phyloP scores from a whole-genome alignment of 2,329 filamentous ascomycete genomes.

The Fusarium foetens region DNA sequence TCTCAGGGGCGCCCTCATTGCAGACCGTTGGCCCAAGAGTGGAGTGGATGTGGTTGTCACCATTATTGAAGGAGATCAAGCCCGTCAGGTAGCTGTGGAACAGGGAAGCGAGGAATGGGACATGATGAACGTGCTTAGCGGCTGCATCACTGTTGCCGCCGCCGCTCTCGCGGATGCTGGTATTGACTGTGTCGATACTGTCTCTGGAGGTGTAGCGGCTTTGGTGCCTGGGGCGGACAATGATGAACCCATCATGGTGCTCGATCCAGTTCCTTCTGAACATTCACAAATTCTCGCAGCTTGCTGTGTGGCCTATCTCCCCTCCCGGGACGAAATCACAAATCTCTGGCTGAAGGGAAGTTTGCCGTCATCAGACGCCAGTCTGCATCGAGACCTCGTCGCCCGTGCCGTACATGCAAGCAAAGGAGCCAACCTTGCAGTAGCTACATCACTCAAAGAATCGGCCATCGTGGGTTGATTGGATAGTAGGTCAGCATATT shows the following conservation, averaged over 20 bases:
- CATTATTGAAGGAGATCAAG: conserved; percentile 91
- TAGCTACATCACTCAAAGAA: conserved; percentile 51
- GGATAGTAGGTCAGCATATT: not conserved
- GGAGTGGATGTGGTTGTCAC: conserved; percentile 95
- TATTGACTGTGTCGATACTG: conserved; percentile 93
- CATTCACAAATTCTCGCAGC: conserved; percentile 81
- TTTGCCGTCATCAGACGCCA: conserved; percentile 54
- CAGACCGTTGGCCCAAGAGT: conserved; percentile 97
- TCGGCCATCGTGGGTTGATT: conserved; percentile 43
- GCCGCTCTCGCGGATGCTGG: conserved; percentile 94
- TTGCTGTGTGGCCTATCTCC: conserved; percentile 91
- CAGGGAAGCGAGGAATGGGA: conserved; percentile 77
- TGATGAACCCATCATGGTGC: conserved; percentile 62
- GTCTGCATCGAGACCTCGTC: conserved; percentile 50
- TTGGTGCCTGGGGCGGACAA: conserved; percentile 62
- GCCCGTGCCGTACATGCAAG: conserved; percentile 55
- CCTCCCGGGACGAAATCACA: conserved; percentile 88
- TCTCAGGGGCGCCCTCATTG: conserved; percentile 87
- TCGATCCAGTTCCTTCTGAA: conserved; percentile 86
- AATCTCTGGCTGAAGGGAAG: conserved; percentile 92
- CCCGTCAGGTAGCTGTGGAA: conserved; percentile 62
- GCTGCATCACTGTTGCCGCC: conserved; percentile 92
- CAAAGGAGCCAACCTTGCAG: conserved; percentile 49
- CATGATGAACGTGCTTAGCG: conserved; percentile 89
- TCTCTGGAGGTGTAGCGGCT: conserved; percentile 89